Evolutionary conservation across 495 filamentous ascomycete species (phyloP).

Genomic region (Cudoniella acicularis): DNA sequence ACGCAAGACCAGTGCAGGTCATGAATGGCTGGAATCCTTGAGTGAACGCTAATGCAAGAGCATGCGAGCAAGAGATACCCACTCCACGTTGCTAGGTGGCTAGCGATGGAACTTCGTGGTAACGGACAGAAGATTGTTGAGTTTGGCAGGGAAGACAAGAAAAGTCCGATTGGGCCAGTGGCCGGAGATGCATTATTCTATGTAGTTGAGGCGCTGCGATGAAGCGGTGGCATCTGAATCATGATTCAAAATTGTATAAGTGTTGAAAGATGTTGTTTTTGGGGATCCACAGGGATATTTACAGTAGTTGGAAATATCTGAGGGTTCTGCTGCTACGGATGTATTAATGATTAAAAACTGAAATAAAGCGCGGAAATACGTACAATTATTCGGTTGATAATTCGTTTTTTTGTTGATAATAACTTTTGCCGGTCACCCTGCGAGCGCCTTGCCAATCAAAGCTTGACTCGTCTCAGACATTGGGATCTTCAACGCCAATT

Average conservation of each 20-base stretch:
- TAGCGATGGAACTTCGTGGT: not conserved
- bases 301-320: no score
- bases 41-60: not conserved
- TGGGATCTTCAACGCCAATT: constrained; percentile 61
- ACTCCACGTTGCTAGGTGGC: not conserved
- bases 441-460: constrained; percentile 63
- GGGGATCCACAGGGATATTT: no score
- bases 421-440: constrained; percentile 24
- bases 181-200: not conserved
- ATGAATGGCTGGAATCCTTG: not conserved
- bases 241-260: no score
- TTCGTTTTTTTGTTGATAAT: no score
- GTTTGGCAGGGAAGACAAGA: not conserved
- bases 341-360: no score
- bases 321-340: no score
- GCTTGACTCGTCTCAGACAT: constrained; percentile 55
- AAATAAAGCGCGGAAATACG: no score
- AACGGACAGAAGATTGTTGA: not conserved
- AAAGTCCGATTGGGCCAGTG: not conserved
- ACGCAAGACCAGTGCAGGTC: not conserved
- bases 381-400: no score
- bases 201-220: not conserved
- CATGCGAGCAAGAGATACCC: not conserved
- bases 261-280: no score
- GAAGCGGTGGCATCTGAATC: no score